Evolutionary conservation across 306 rosid species (phyloP).

Genomic region (Biancaea sappan): DNA sequence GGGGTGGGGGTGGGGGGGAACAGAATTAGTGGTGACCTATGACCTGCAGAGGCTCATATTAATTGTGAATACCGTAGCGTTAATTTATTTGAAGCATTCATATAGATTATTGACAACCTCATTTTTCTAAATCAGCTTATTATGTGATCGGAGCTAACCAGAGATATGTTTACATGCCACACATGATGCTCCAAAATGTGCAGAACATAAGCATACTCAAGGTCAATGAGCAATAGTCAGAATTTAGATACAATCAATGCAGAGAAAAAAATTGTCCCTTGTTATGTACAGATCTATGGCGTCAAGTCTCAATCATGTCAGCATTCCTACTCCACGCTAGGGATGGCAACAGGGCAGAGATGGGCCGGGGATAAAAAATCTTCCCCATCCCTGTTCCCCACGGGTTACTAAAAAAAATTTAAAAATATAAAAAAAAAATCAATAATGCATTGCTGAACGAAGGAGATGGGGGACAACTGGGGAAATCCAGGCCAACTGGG

Average conservation of each 20-base stretch:
- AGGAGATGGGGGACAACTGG: too few relatives aligned
- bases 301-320: neutral
- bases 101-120: neutral
- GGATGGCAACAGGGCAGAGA: too few relatives aligned
- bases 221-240: neutral
- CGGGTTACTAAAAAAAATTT: too few relatives aligned
- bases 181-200: neutral
- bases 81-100: conserved; percentile 1
- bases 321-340: neutral
- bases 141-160: neutral
- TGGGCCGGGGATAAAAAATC: too few relatives aligned
- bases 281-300: neutral
- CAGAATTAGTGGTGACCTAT: neutral
- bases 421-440: too few relatives aligned
- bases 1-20: too few relatives aligned
- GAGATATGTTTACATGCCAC: neutral
- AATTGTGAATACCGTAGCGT: neutral
- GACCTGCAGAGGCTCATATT: neutral
- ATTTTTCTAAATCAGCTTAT: neutral
- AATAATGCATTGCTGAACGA: too few relatives aligned
- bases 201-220: neutral
- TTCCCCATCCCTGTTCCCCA: too few relatives aligned
- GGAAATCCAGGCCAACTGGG: too few relatives aligned
- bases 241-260: neutral
- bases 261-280: neutral